Evolutionary conservation across 169 alveolate species (phyloP), one percentile per base, ranked within the genome.

Genomic region (Plasmodium coatneyi): DNA sequence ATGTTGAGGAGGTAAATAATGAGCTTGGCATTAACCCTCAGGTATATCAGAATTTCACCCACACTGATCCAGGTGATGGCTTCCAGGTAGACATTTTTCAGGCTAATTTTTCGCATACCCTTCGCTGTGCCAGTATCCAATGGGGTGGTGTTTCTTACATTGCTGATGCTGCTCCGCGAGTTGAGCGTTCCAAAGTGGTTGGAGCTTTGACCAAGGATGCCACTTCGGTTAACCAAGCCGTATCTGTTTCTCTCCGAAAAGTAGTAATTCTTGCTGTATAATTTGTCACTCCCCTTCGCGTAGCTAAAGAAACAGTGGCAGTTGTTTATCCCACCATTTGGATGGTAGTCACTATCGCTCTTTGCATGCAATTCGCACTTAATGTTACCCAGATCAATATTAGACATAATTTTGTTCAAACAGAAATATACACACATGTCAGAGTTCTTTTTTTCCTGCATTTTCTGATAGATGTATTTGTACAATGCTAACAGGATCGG

Each of bases 311-410:
- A 79, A 41, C 83, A 89, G 52, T 60, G 56, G 22, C 56, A 22
- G 25, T 89, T 70, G 34, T 79, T 80, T 0, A 60, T 54, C 34
- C 49, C 72, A 12, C 71, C 81, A 30, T 12, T 79, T 19, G 43
- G 34, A 39, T 14, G 22, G 28, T 12, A 6, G 70, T 25, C 46
- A 6, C 79, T 46, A 30, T 80, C 41, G 16, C 28, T 49, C 56
- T 78, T 19, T 56, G 43, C 74, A 89, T 89, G 89, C 34, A 89
- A 41, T 36, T 89, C 94, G 36, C 94, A 89, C 72, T 54, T 89
- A 9, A 89, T 89, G 52, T 78, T 89, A 41, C 81, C 72, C 78
- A 79, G 19, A 89, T 89, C 82, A 39, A 89, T 49, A 25, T 28
- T 3, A 10, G 60, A 78, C 90, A 89, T 79, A 56, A 89, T 56